Base-by-base conservation (phyloP, 2,329 filamentous ascomycete genomes). In the Fusarium cicatricum region DNA sequence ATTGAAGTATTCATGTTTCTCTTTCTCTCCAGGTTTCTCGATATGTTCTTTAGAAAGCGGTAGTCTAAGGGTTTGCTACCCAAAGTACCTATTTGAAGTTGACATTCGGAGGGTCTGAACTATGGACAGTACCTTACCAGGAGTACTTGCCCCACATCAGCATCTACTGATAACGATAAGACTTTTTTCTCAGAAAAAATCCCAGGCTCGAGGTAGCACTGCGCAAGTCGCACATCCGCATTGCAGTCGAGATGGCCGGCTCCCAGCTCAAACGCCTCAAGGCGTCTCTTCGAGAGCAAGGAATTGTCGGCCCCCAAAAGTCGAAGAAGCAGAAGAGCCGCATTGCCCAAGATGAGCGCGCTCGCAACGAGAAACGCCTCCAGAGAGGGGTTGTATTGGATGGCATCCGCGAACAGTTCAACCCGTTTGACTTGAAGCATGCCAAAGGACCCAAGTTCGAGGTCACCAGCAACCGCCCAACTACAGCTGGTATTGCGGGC, bases 191-290 rank as follows among this genome's bases (percentile, higher is more conserved):
- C 39, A 59, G 53, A 63, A 71, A 70, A 71, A 67, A 44, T 58
- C 55, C 49, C 55, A 49, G 42, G 31, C 36, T 29, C 39, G 40
- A 15, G 4, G 26, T 38, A 19, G 15, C 41, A 42, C 26, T 39
- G 51, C 41, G 47, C 49, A 59, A 57, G 38, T 50, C 38, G 48
- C 38, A 49, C 57, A 59, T 33, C 41, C 62, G 36, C 62, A 60
- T 51, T 55, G 42, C 49, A 52, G 29, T 62, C 71, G 78, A 69
- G 50, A 99, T 99, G 95, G 88, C 94, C 66, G 91, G 93, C 60
- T 99, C 96, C 11, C 96, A 99, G 80, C 84, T 99, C 54, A 99
- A 98, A 78, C 90, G 93, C 76, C 85, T 99, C 38, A 99, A 98
- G 78, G 85, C 91, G 65, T 97, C 93, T 10, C 83, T 99, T 40